Percentiles rank a stretch among this genome's conserved stretches.
phyloP scores from a whole-genome alignment of 2,329 filamentous ascomycete species.

The Pseudocercospora macadamiae region DNA sequence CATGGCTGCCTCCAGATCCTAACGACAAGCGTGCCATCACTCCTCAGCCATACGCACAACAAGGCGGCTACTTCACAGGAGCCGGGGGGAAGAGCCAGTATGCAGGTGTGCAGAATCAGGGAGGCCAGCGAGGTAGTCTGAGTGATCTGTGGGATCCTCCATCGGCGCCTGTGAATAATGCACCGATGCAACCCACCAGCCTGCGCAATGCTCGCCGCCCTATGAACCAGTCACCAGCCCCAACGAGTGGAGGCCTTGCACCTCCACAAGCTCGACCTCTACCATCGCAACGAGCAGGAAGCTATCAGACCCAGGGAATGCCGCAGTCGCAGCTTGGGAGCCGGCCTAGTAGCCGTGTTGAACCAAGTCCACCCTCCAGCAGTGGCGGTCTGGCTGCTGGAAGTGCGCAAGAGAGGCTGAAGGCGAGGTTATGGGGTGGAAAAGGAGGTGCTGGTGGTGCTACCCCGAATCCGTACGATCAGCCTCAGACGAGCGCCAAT shows the following conservation, averaged over 20 bases:
- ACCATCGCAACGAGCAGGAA: constrained; percentile 73
- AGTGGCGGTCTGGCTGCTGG: constrained; percentile 42
- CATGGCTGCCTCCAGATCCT: constrained; percentile 90
- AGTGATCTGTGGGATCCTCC: constrained; percentile 63
- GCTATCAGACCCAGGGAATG: constrained; percentile 63
- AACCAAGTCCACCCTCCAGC: constrained; percentile 42
- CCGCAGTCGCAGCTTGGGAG: constrained; percentile 37
- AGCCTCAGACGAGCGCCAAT: constrained; percentile 17
- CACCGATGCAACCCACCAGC: constrained; percentile 47
- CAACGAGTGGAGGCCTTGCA: constrained; percentile 32
- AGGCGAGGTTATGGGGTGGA: constrained; percentile 70
- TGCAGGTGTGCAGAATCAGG: constrained; percentile 33
- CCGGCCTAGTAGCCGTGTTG: constrained; percentile 38
- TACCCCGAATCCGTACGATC: constrained; percentile 24
- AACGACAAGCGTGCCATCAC: constrained; percentile 58
- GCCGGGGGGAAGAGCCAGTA: constrained; percentile 37
- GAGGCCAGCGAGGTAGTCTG: constrained; percentile 52
- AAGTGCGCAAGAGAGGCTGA: constrained; percentile 79
- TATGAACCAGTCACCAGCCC: constrained; percentile 18
- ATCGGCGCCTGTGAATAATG: constrained; percentile 37
- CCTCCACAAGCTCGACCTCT: constrained; percentile 57
- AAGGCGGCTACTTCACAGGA: constrained; percentile 37
- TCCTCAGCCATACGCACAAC: constrained; percentile 39
- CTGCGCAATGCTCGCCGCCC: constrained; percentile 40
- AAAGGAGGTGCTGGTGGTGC: constrained; percentile 18